Evolutionary conservation across 2,329 filamentous ascomycete species (phyloP), one percentile per base, ranked within the genome.

Genomic region (Alternaria ethzedia): DNA sequence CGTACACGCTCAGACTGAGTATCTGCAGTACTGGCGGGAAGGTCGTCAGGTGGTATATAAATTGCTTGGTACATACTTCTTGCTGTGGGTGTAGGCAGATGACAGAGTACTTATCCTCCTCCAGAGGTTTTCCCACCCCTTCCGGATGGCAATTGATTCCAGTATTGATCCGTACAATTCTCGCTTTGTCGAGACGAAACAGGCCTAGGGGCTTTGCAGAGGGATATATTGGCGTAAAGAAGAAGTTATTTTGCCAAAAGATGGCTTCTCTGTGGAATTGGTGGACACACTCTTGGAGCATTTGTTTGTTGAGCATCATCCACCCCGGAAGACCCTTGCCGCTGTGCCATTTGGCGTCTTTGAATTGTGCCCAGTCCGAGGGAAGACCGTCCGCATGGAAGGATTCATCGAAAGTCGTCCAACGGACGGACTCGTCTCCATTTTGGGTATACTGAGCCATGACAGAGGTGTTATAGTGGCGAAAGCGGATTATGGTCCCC

Each of bases 391-490:
- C n/a, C n/a, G 36, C 36, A 41, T 17, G 36, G n/a, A 41, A 41
- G 9, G 15, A 41, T 3, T 17, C n/a, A 41, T 41, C 36, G 36
- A 21, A 23, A 23, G 44, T 46, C 13, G 13, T 28, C 21, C 21
- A 28, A 49, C 11, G 15, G 9, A 12, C 26, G 15, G 15, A 20
- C 9, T 11, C 46, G 26, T 28, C 11, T n/a, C 46, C 25, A 17
- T 13, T 49, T 11, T 15, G 11, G 25, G 25, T n/a, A 51, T 63
- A 60, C 56, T 51, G 51, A 49, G 17, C 51, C 44, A 46, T 43
- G 36, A 41, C 32, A 59, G 60, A 46, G 57, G 49, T 57, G 36
- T 32, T 25, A 25, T 21, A 58, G 47, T 51, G 52, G 47, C 41
- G 21, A 28, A 49, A 49, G 13, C 46, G 46, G n/a, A 49, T 26